Evolutionary conservation across 768 basidiomycete genomes (phyloP).

Genomic region (Leucosporidium yakuticum): DNA sequence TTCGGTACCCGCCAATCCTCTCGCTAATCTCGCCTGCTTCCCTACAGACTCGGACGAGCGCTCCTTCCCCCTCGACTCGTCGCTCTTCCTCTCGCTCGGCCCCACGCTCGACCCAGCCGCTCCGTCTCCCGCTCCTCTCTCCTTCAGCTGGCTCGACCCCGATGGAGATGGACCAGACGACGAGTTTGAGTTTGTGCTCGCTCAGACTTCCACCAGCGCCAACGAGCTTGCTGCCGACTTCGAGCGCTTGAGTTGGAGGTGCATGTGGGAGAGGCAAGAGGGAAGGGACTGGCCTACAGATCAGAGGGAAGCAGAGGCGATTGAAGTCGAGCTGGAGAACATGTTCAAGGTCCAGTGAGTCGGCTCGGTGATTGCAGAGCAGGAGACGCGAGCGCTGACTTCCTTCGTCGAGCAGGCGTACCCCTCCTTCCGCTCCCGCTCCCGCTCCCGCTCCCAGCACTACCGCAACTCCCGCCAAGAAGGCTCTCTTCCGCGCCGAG

Average conservation of each 20-base stretch:
- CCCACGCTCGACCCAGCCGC: slow-evolving; percentile 49
- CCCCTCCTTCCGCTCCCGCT: slow-evolving; percentile 2
- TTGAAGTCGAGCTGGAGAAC: slow-evolving; percentile 47
- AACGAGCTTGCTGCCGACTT: slow-evolving; percentile 60
- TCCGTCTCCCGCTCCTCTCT: slow-evolving; percentile 54
- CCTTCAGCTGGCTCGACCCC: slow-evolving; percentile 85
- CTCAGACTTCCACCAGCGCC: slow-evolving; percentile 53
- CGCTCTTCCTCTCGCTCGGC: slow-evolving; percentile 61
- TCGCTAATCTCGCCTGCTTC: slow-evolving; percentile 17
- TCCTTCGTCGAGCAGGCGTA: slow-evolving; percentile 7
- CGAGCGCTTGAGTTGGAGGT: slow-evolving; percentile 88
- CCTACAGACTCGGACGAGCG: slow-evolving; percentile 82
- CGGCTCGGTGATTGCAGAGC: slow-evolving; percentile 2
- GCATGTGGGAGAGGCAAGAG: slow-evolving; percentile 94
- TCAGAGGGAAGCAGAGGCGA: slow-evolving; percentile 55
- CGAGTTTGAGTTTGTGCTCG: slow-evolving; percentile 78
- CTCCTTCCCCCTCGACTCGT: slow-evolving; percentile 82
- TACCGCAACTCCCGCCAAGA: slow-evolving; percentile 14
- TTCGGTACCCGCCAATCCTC: not conserved
- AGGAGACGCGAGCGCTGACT: not conserved
- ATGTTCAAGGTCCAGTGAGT: slow-evolving; percentile 76
- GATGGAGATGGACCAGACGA: slow-evolving; percentile 73
- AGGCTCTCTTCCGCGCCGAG: slow-evolving; percentile 31
- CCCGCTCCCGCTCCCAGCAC: not conserved
- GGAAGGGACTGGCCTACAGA: slow-evolving; percentile 59